phyloP scores from a whole-genome alignment of 225 moss, liverwort and hornwort genomes.

The Polytrichum commune region DNA sequence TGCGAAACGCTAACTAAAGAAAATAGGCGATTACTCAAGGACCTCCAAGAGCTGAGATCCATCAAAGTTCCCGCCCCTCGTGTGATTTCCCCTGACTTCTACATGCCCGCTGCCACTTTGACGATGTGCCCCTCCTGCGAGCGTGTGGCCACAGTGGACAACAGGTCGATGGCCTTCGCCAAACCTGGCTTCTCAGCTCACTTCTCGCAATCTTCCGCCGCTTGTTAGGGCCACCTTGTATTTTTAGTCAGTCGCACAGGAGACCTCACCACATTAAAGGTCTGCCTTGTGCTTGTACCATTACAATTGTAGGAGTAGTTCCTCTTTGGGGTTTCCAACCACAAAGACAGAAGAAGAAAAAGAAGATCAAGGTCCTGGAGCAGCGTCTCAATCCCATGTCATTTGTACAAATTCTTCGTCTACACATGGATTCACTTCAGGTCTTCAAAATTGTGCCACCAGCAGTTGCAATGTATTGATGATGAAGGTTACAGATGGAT shows the following conservation, averaged over 20 bases:
- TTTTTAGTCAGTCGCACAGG: neutral
- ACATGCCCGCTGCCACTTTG: constrained; percentile 72
- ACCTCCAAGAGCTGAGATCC: constrained; percentile 59
- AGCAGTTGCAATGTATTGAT: too few species aligned
- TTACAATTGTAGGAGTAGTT: constrained; percentile 6
- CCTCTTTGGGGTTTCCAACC: neutral
- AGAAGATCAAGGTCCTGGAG: constrained; percentile 5
- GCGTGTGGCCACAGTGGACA: constrained; percentile 61
- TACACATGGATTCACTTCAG: neutral
- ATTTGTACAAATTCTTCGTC: constrained; percentile 1
- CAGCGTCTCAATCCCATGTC: neutral
- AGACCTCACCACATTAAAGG: constrained; percentile 2
- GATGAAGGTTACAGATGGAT: too few species aligned
- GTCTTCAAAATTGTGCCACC: too few species aligned
- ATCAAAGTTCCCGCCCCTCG: constrained; percentile 59
- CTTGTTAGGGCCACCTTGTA: constrained; percentile 32
- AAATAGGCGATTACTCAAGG: constrained; percentile 57
- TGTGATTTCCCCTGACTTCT: constrained; percentile 65
- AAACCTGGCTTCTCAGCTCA: constrained; percentile 49
- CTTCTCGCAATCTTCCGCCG: constrained; percentile 54
- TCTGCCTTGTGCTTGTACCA: constrained; percentile 10
- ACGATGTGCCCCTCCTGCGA: constrained; percentile 75
- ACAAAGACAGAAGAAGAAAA: neutral
- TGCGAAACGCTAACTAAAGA: constrained; percentile 60
- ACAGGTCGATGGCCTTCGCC: constrained; percentile 53